A percentile compares a stretch with the other conserved stretches of the same genome.
Evolutionary conservation across 495 filamentous ascomycete genomes (phyloP).

Genomic region (Daldinia caldariorum): DNA sequence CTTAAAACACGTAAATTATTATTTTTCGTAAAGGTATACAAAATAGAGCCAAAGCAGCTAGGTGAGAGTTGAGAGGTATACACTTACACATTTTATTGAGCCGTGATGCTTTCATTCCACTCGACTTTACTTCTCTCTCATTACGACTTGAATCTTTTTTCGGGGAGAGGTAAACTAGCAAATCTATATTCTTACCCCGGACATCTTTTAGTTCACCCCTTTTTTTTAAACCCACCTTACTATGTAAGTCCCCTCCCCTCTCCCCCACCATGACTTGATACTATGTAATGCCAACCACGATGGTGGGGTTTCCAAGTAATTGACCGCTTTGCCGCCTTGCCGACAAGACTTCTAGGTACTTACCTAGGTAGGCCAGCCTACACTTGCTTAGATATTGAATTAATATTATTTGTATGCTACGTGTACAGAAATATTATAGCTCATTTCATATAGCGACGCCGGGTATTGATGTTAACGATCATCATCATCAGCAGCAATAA

Average conservation of each 20-base stretch:
- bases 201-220: constrained; percentile 2
- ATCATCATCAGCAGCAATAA: not conserved
- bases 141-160: not conserved
- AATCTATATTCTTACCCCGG: constrained; percentile 14
- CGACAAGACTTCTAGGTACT: constrained; percentile 15
- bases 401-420: constrained; percentile 4
- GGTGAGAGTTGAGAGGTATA: too few relatives aligned
- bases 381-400: constrained; percentile 7
- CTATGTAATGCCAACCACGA: constrained; percentile 35
- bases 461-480: not conserved
- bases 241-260: constrained; percentile 28
- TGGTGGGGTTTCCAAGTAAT: constrained; percentile 31
- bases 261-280: constrained; percentile 33
- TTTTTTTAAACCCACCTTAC: constrained; percentile 19
- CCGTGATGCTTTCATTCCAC: not conserved
- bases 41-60: too few relatives aligned
- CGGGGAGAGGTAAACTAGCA: not conserved
- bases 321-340: constrained; percentile 39
- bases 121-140: not conserved
- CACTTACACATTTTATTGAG: too few relatives aligned
- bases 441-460: not conserved
- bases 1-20: too few relatives aligned
- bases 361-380: constrained; percentile 3
- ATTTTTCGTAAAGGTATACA: too few relatives aligned
- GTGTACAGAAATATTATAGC: not conserved